Evolutionary conservation across 371 early-diverging fungal species (phyloP).

Genomic region (Mucor saturninus): DNA sequence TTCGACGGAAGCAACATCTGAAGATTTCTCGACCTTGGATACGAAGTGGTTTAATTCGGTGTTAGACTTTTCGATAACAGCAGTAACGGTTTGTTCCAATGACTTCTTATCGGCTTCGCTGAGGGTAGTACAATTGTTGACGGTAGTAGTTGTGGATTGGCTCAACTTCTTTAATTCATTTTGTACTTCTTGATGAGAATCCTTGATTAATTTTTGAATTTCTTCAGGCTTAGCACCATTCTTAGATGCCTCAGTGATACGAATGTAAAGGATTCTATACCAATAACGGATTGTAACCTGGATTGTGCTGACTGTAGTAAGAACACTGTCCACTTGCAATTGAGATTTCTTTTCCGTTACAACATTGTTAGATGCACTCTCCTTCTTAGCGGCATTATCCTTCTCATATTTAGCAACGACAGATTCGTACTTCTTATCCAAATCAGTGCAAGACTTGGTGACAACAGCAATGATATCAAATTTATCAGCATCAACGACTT

Average conservation of each 20-base stretch:
- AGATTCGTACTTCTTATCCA: conserved; percentile 23
- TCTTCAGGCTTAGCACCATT: conserved; percentile 23
- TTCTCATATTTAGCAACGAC: conserved; percentile 12
- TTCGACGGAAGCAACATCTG: conserved; percentile 6
- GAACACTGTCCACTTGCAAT: conserved; percentile 5
- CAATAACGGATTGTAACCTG: conserved; percentile 31
- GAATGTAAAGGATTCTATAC: conserved; percentile 22
- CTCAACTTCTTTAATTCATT: conserved; percentile 16
- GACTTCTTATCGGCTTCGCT: conserved; percentile 17
- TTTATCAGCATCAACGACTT: conserved; percentile 11
- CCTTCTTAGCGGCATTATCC: conserved; percentile 9
- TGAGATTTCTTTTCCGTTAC: conserved; percentile 3
- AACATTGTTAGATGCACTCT: neutral
- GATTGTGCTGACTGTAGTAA: conserved; percentile 23
- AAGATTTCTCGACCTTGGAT: conserved; percentile 4
- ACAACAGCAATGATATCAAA: conserved; percentile 13
- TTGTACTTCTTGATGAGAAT: conserved; percentile 25
- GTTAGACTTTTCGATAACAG: conserved; percentile 18
- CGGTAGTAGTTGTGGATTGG: neutral
- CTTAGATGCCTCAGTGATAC: conserved; percentile 18
- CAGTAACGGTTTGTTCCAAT: conserved; percentile 16
- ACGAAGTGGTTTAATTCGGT: conserved; percentile 15
- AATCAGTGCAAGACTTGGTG: neutral
- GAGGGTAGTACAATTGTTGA: conserved; percentile 3
- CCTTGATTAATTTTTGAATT: conserved; percentile 17